Percentiles rank a stretch among this genome's conserved stretches.
phyloP scores from a whole-genome alignment of 805 yeast species.

The Maudiozyma pseudohumilis region DNA sequence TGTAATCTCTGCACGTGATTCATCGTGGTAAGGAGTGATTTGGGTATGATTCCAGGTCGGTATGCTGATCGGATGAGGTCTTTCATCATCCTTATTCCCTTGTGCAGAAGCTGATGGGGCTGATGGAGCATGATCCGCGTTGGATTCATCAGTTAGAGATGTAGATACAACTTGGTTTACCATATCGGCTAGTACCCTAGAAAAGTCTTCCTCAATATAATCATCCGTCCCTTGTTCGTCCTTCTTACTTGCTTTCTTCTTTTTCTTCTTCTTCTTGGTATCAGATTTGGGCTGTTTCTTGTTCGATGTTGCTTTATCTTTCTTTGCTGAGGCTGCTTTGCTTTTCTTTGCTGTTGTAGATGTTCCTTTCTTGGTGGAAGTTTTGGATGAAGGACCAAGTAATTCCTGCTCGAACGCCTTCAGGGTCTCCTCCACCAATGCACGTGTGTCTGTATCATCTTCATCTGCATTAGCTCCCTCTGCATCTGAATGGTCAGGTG shows the following conservation, averaged over 20 bases:
- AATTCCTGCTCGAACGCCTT: conserved; percentile 28
- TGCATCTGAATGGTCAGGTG: conserved; percentile 8
- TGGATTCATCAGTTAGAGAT: conserved; percentile 8
- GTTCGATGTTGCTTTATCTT: conserved; percentile 2
- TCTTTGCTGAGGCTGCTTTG: conserved; percentile 1
- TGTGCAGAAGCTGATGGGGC: background rate
- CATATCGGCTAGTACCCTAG: conserved; percentile 46
- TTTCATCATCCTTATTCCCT: background rate
- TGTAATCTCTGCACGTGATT: conserved; percentile 2
- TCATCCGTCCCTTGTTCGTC: conserved; percentile 2
- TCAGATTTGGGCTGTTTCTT: conserved; percentile 11
- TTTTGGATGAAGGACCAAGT: conserved; percentile 10
- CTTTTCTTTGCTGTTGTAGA: conserved; percentile 2
- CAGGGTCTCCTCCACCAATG: conserved; percentile 27
- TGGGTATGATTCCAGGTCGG: conserved; percentile 3
- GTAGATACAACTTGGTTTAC: conserved; percentile 46
- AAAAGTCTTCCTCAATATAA: conserved; percentile 27
- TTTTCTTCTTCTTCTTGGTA: conserved; percentile 15
- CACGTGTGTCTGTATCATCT: conserved; percentile 26
- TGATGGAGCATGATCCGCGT: background rate
- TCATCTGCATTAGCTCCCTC: background rate
- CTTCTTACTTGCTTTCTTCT: conserved; percentile 14
- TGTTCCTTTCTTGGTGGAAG: conserved; percentile 4
- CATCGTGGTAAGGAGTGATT: background rate
- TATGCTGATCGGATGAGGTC: background rate